Evolutionary conservation across 495 filamentous ascomycete species (phyloP).

Genomic region (Penicillium paradoxum): DNA sequence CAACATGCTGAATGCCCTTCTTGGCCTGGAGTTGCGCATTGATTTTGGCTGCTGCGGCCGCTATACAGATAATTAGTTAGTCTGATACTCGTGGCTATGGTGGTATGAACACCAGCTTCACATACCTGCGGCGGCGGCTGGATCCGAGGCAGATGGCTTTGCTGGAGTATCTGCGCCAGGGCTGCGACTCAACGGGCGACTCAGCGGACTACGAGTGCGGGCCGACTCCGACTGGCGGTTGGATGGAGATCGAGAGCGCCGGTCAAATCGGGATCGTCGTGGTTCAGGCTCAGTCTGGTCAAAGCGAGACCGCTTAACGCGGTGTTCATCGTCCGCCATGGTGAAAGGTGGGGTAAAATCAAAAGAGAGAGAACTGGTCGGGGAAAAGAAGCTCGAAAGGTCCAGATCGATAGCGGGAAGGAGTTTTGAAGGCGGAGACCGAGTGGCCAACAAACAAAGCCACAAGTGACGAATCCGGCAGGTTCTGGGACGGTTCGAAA

Average conservation of each 20-base stretch:
- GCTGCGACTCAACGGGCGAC: conserved; percentile 43
- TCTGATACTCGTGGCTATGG: neutral
- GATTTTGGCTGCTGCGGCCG: conserved; percentile 88
- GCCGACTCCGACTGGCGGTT: conserved; percentile 53
- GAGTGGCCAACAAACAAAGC: neutral
- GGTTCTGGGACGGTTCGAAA: neutral
- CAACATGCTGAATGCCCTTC: conserved; percentile 89
- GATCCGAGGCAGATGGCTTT: conserved; percentile 52
- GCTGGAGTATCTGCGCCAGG: conserved; percentile 36
- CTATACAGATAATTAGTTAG: conserved; percentile 40
- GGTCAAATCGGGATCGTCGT: conserved; percentile 74
- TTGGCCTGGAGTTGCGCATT: conserved; percentile 89
- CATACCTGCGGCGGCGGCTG: conserved; percentile 82
- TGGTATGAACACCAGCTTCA: neutral
- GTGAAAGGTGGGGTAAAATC: neutral
- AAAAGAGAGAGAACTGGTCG: neutral
- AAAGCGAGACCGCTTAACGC: conserved; percentile 83
- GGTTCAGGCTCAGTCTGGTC: conserved; percentile 81
- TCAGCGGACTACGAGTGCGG: conserved; percentile 77
- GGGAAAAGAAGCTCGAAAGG: conserved; percentile 6
- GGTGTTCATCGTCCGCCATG: conserved; percentile 79
- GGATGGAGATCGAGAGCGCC: conserved; percentile 79
- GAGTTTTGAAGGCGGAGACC: conserved; percentile 18
- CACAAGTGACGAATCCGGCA: neutral
- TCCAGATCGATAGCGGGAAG: conserved; percentile 21